Evolutionary conservation across 306 rosid genomes (phyloP).

Genomic region (Benincasa hispida): DNA sequence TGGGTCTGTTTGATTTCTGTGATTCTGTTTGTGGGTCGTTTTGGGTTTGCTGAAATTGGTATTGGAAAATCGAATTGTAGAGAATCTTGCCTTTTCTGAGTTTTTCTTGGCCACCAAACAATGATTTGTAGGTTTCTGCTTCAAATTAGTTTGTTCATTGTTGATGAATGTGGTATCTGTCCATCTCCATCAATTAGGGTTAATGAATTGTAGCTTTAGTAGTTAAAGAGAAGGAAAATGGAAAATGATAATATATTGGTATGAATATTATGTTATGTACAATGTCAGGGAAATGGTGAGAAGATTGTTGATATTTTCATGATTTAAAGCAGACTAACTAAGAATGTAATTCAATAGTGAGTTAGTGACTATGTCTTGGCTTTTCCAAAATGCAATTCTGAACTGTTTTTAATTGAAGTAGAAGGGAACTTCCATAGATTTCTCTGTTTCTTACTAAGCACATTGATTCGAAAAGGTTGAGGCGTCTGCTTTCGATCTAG

Average conservation of each 20-base stretch:
- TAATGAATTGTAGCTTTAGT: not conserved
- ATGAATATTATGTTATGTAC: not conserved
- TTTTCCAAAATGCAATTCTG: not conserved
- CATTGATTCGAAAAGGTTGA: not conserved
- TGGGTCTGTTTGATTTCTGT: slow-evolving; percentile 11
- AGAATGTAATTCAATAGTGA: not conserved
- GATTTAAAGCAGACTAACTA: not conserved
- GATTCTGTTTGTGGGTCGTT: not conserved
- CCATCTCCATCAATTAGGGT: not conserved
- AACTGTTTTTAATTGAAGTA: not conserved
- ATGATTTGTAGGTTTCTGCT: not conserved
- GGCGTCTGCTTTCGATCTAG: not conserved
- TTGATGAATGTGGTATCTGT: not conserved
- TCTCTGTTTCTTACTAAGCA: not conserved
- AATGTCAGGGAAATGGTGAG: not conserved
- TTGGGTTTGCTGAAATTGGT: slow-evolving; percentile 18
- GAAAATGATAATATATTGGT: not conserved
- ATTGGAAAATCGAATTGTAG: not conserved
- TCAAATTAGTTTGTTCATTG: not conserved
- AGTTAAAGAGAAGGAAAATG: not conserved
- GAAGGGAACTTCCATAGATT: not conserved
- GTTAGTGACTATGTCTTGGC: not conserved
- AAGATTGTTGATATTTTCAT: not conserved
- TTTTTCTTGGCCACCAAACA: not conserved
- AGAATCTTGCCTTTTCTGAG: not conserved